phyloP scores from a whole-genome alignment of 2,329 filamentous ascomycete genomes.

The Lachnellula subtilissima region DNA sequence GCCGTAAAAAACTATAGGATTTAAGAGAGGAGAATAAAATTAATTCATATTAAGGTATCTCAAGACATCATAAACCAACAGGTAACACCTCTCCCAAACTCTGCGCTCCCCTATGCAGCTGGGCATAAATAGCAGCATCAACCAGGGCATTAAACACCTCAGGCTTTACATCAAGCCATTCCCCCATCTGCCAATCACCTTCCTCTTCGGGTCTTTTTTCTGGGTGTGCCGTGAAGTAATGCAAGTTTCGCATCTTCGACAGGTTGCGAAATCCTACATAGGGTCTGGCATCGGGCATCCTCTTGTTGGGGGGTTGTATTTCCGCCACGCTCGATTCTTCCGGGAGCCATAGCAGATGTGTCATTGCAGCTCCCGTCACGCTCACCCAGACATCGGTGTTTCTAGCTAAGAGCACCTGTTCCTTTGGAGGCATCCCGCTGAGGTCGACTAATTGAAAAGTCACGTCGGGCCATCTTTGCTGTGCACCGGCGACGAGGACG shows the following conservation, averaged over 20 bases:
- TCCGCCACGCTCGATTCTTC: neutral
- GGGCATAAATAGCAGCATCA: neutral
- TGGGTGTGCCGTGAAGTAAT: neutral
- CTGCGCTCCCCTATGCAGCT: neutral
- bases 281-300: neutral
- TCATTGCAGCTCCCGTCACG: constrained; percentile 25
- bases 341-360: constrained; percentile 11
- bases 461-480: constrained; percentile 6
- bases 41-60: too few relatives aligned
- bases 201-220: neutral
- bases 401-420: constrained; percentile 22
- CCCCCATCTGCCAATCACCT: neutral
- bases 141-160: neutral
- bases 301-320: neutral
- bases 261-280: neutral
- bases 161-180: neutral
- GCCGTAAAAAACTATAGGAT: too few relatives aligned
- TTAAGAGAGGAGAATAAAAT: too few relatives aligned
- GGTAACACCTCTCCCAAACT: neutral
- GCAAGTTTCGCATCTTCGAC: neutral
- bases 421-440: constrained; percentile 11
- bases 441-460: constrained; percentile 9
- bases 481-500: constrained; percentile 3
- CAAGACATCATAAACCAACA: neutral
- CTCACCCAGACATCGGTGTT: constrained; percentile 24